Percentiles rank a stretch among this genome's conserved stretches.
phyloP scores from a whole-genome alignment of 495 filamentous ascomycete species.

The Podospora pseudoanserina region DNA sequence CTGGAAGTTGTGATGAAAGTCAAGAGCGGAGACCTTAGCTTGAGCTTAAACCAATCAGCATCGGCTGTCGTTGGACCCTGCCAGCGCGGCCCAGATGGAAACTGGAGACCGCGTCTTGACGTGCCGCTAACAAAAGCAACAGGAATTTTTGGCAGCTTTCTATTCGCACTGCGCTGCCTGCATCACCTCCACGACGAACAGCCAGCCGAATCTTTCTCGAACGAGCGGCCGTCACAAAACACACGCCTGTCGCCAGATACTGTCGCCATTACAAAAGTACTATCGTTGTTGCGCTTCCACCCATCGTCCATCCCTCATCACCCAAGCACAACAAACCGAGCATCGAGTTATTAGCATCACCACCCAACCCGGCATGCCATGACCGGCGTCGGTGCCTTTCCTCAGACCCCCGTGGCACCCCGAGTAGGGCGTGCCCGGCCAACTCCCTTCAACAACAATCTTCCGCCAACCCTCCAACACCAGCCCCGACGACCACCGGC shows the following conservation, averaged over 20 bases:
- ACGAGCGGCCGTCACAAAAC: not conserved
- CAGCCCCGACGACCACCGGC: constrained; percentile 4
- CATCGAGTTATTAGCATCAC: not conserved
- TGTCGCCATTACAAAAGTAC: not conserved
- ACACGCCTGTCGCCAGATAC: not conserved
- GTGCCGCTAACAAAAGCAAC: constrained; percentile 17
- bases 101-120: constrained; percentile 28
- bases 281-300: not conserved
- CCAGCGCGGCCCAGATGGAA: constrained; percentile 3
- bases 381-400: constrained; percentile 45
- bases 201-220: constrained; percentile 8
- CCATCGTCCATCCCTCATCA: not conserved
- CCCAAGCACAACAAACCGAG: not conserved
- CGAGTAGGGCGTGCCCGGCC: constrained; percentile 18
- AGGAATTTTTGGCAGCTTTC: constrained; percentile 16
- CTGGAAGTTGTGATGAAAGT: not conserved
- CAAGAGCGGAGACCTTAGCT: not conserved
- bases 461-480: constrained; percentile 8
- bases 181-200: not conserved
- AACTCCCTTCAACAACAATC: not conserved
- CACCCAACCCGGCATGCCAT: constrained; percentile 46
- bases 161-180: not conserved
- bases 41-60: not conserved
- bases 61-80: not conserved
- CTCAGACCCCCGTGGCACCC: constrained; percentile 37